Evolutionary conservation across 108 stramenopile genomes (phyloP).

Genomic region (Licmophora abbreviata): DNA sequence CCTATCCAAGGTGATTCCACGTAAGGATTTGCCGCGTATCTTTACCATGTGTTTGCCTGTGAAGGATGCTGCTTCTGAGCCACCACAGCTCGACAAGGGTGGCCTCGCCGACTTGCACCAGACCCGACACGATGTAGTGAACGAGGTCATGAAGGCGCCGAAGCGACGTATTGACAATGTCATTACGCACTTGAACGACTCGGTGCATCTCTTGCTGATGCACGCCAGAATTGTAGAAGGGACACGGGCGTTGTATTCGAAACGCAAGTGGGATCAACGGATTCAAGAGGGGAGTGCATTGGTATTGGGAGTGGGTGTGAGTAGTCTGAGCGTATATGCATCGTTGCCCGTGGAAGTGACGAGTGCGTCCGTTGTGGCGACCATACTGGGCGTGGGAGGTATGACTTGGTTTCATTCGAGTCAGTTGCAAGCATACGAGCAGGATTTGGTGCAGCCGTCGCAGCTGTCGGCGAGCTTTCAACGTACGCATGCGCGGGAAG

Average conservation of each 20-base stretch:
- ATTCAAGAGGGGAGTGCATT: slow-evolving; percentile 30
- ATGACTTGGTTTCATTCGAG: slow-evolving; percentile 66
- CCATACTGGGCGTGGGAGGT: slow-evolving; percentile 62
- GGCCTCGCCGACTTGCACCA: slow-evolving; percentile 75
- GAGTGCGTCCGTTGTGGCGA: slow-evolving; percentile 55
- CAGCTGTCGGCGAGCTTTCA: slow-evolving; percentile 65
- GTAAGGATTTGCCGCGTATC: slow-evolving; percentile 97
- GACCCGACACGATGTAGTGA: slow-evolving; percentile 86
- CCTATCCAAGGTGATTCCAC: slow-evolving; percentile 88
- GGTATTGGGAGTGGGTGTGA: slow-evolving; percentile 23
- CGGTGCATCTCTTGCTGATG: slow-evolving; percentile 75
- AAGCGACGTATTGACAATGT: slow-evolving; percentile 96
- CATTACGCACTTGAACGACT: slow-evolving; percentile 92
- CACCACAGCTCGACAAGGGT: slow-evolving; percentile 14
- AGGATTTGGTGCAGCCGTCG: slow-evolving; percentile 42
- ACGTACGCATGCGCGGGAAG: slow-evolving; percentile 70
- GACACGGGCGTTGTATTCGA: slow-evolving; percentile 33
- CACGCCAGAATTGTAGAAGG: slow-evolving; percentile 68
- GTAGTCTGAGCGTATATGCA: slow-evolving; percentile 26
- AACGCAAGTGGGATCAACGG: slow-evolving; percentile 38
- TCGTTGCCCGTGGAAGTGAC: slow-evolving; percentile 35
- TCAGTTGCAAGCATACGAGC: slow-evolving; percentile 49
- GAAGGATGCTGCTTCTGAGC: slow-evolving; percentile 11
- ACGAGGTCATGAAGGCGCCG: slow-evolving; percentile 93
- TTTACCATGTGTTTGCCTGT: slow-evolving; percentile 96